Evolutionary conservation across 176 grass and related monocot species (phyloP).

Genomic region (Bromus sterilis): DNA sequence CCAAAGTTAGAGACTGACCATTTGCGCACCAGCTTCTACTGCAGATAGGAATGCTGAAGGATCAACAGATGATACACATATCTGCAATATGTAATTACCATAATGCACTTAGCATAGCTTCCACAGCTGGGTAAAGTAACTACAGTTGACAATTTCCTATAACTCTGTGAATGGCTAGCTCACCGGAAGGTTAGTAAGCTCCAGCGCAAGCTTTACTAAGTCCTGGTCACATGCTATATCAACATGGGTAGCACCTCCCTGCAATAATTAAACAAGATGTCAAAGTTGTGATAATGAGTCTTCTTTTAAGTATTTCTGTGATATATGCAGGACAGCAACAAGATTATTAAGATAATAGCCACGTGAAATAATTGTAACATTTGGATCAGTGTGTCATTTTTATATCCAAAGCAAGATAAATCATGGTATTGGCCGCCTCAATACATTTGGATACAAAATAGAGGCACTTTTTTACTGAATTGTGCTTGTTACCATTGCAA

Average conservation of each 20-base stretch:
- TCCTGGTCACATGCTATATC: conserved; percentile 90
- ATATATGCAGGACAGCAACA: background rate
- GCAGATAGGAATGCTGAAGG: conserved; percentile 63
- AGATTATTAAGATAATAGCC: background rate
- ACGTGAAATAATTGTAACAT: background rate
- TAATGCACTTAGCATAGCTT: background rate
- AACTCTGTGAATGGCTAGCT: background rate
- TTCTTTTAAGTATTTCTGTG: background rate
- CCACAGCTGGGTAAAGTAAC: background rate
- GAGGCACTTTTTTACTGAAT: background rate
- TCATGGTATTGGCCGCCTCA: background rate
- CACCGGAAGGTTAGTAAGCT: conserved; percentile 85
- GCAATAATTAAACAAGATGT: conserved; percentile 24
- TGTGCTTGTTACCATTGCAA: background rate
- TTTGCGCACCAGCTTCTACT: conserved; percentile 83
- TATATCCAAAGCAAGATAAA: background rate
- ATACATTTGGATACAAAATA: background rate
- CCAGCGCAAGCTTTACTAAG: conserved; percentile 66
- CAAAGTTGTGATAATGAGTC: background rate
- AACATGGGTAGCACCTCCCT: conserved; percentile 95
- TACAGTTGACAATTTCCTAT: background rate
- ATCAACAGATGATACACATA: conserved; percentile 90
- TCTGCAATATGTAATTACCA: conserved; percentile 37
- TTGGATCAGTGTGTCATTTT: background rate
- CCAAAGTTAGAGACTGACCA: conserved; percentile 39